Conservation (phyloP, 306 rosid genomes). For the Clitoria ternatea region DNA sequence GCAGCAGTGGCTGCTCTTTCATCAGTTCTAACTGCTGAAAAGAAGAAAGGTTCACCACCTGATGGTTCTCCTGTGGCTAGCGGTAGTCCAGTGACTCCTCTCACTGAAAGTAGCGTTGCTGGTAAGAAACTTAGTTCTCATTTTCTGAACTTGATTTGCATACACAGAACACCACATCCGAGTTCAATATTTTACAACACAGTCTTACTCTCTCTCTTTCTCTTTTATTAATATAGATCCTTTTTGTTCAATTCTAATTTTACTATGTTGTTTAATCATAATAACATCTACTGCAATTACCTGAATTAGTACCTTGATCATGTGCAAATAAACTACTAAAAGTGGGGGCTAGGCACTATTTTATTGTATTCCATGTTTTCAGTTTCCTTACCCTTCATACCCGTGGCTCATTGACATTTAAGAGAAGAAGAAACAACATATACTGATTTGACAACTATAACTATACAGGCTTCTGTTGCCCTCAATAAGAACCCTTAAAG, state of each 20-base stretch:
- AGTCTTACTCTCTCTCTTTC: neutral
- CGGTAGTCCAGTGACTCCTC: constrained; percentile 49
- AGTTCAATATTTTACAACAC: neutral
- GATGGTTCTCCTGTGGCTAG: constrained; percentile 57
- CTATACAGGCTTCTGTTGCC: neutral
- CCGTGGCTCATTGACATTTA: constrained; percentile 1
- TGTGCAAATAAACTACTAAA: neutral
- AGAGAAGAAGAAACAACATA: constrained; percentile 5
- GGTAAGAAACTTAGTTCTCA: constrained; percentile 42
- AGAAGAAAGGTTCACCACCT: constrained; percentile 47
- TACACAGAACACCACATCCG: neutral
- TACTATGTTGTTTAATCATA: neutral
- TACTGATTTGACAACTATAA: neutral
- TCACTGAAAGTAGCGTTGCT: constrained; percentile 34
- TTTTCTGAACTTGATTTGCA: neutral
- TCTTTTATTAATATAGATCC: neutral
- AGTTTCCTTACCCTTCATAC: neutral
- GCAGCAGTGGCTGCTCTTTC: constrained; percentile 99
- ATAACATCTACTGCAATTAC: neutral
- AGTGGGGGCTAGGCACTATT: neutral
- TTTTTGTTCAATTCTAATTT: neutral
- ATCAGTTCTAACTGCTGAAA: constrained; percentile 80
- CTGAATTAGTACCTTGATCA: neutral
- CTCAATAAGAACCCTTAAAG: neutral
- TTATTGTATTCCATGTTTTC: neutral